These are phyloP conservation scores for Alternaria panax DNA, from an alignment of 2,329 filamentous ascomycete species.

Conservation along the genomic window DNA sequence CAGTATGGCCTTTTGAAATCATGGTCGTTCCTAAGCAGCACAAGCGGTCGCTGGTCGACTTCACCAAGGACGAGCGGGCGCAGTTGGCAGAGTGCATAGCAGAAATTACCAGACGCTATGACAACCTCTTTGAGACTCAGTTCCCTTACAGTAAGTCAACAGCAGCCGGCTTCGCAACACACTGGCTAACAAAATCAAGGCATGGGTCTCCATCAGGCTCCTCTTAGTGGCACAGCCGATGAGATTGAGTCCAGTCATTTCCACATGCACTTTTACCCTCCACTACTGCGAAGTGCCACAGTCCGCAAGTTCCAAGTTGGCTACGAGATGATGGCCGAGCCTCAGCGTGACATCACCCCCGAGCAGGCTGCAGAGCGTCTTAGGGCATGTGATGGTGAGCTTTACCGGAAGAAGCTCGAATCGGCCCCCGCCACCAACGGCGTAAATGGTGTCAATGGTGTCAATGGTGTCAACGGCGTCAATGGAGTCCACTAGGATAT, in stretches of 20 bases:
- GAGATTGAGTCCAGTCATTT: constrained; percentile 89
- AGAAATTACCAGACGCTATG: constrained; percentile 88
- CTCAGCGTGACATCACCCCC: constrained; percentile 97
- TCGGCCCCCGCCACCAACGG: constrained; percentile 22
- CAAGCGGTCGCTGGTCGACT: constrained; percentile 83
- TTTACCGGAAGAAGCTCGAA: constrained; percentile 74
- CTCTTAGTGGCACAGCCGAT: constrained; percentile 78
- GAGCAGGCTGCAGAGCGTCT: constrained; percentile 88
- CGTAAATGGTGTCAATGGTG: constrained; percentile 26
- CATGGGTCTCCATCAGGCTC: constrained; percentile 95
- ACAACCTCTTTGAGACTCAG: constrained; percentile 95
- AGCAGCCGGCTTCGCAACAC: neutral
- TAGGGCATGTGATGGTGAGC: constrained; percentile 76
- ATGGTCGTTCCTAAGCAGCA: constrained; percentile 87
- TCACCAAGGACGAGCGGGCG: constrained; percentile 73
- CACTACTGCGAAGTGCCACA: constrained; percentile 87
- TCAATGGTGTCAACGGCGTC: constrained; percentile 18
- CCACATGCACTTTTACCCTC: constrained; percentile 98
- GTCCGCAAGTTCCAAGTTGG: constrained; percentile 97
- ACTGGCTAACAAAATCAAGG: constrained; percentile 54
- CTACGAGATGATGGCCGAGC: constrained; percentile 95
- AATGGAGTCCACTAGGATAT: constrained; percentile 4
- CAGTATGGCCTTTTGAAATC: constrained; percentile 94
- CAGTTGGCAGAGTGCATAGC: constrained; percentile 84
- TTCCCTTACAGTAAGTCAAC: constrained; percentile 85